Evolutionary conservation across 768 basidiomycete genomes (phyloP).

Genomic region (Rhodocollybia butyracea): DNA sequence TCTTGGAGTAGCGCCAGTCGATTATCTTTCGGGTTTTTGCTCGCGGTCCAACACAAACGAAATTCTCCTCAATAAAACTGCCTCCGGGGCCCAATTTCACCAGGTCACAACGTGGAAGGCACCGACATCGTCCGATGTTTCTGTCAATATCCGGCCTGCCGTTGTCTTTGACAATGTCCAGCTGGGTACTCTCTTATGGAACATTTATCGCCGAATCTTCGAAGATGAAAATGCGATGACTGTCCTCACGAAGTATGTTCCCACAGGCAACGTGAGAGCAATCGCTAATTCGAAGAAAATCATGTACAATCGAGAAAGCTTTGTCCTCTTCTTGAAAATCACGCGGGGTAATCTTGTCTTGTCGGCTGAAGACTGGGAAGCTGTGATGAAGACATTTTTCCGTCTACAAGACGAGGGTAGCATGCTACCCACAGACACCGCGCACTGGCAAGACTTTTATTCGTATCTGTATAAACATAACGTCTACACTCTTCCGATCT

Average conservation of each 20-base stretch:
- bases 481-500: constrained; percentile 27
- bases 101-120: constrained; percentile 38
- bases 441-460: constrained; percentile 45
- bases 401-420: constrained; percentile 16
- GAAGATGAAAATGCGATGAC: constrained; percentile 25
- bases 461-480: constrained; percentile 38
- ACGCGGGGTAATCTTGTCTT: constrained; percentile 32
- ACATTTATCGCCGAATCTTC: constrained; percentile 44
- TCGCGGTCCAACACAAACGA: constrained; percentile 40
- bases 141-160: neutral
- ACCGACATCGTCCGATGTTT: constrained; percentile 18
- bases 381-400: constrained; percentile 33
- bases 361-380: constrained; percentile 35
- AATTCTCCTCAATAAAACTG: constrained; percentile 15
- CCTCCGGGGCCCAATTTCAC: constrained; percentile 25
- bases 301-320: constrained; percentile 48
- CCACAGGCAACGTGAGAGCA: constrained; percentile 8
- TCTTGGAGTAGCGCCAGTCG: constrained; percentile 37
- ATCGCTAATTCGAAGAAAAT: constrained; percentile 21
- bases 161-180: constrained; percentile 25
- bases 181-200: constrained; percentile 36
- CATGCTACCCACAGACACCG: constrained; percentile 19
- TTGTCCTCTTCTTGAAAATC: constrained; percentile 40
- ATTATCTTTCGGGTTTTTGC: constrained; percentile 37
- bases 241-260: neutral